Evolutionary conservation across 2,329 filamentous ascomycete species (phyloP).

Genomic region (Capronia coronata): DNA sequence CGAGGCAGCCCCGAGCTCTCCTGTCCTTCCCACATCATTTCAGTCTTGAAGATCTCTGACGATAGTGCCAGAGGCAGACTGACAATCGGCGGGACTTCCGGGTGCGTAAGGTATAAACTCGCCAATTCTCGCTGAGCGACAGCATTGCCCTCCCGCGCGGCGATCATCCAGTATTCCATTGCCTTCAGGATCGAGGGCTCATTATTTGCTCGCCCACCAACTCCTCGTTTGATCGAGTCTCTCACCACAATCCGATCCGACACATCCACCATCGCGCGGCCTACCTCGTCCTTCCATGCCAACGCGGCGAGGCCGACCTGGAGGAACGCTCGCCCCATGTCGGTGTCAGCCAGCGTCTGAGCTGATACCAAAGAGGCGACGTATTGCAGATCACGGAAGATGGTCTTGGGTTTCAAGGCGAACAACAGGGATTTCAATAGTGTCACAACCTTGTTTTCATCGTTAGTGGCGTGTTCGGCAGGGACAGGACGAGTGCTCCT

Average conservation of each 20-base stretch:
- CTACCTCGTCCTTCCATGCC: constrained; percentile 80
- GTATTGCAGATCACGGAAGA: constrained; percentile 75
- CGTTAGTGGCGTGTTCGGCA: not conserved
- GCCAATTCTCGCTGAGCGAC: constrained; percentile 88
- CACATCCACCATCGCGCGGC: constrained; percentile 73
- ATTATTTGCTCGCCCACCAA: constrained; percentile 35
- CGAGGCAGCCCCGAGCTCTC: constrained; percentile 10
- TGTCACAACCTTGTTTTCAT: constrained; percentile 40
- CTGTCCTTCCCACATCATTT: constrained; percentile 62
- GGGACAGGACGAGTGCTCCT: constrained; percentile 7
- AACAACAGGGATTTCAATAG: constrained; percentile 63
- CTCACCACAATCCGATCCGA: constrained; percentile 63
- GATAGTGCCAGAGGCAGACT: constrained; percentile 79
- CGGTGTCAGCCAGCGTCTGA: constrained; percentile 52
- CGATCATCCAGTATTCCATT: constrained; percentile 83
- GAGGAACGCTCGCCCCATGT: constrained; percentile 73
- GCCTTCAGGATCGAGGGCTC: constrained; percentile 72
- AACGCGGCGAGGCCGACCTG: constrained; percentile 82
- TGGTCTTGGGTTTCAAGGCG: constrained; percentile 65
- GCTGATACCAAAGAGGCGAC: constrained; percentile 57
- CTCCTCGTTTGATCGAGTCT: constrained; percentile 35
- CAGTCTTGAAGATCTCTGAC: constrained; percentile 81
- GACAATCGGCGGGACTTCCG: constrained; percentile 71
- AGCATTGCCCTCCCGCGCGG: constrained; percentile 82
- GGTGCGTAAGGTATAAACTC: constrained; percentile 86